Percentiles rank a stretch among this genome's conserved stretches.
Evolutionary conservation across 352 stramenopile genomes (phyloP).

Genomic region (Phytophthora fragariae): DNA sequence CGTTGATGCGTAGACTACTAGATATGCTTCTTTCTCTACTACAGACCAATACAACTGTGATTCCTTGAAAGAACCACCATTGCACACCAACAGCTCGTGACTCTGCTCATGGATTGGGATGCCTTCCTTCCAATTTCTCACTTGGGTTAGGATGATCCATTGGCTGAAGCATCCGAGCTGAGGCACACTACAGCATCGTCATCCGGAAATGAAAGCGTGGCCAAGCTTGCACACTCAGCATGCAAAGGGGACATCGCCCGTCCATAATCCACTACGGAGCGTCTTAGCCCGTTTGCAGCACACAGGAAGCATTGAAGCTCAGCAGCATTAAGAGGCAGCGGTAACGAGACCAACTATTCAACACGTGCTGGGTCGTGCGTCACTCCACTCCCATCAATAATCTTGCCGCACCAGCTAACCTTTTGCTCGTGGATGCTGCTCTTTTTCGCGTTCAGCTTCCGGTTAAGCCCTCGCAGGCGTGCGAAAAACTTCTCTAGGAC

Average conservation of each 20-base stretch:
- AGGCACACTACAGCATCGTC: neutral
- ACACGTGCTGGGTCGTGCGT: neutral
- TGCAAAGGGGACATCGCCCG: neutral
- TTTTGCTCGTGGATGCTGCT: neutral
- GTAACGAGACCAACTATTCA: neutral
- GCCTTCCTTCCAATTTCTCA: neutral
- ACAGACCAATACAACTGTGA: neutral
- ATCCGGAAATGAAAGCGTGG: neutral
- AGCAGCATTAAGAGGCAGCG: neutral
- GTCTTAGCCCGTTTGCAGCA: neutral
- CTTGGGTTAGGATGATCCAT: neutral
- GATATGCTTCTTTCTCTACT: neutral
- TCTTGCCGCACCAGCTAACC: neutral
- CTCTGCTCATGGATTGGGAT: neutral
- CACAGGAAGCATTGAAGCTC: constrained; percentile 1
- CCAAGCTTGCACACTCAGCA: neutral
- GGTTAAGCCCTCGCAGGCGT: neutral
- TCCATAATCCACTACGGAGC: neutral
- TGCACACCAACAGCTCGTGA: neutral
- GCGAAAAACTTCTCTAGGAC: neutral
- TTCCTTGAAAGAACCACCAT: neutral
- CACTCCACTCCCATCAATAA: neutral
- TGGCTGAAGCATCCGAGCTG: neutral
- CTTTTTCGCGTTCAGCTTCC: neutral
- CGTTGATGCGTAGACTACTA: neutral